Base-by-base conservation (phyloP, 129 eudicot genomes). In the Tanacetum coccineum region DNA sequence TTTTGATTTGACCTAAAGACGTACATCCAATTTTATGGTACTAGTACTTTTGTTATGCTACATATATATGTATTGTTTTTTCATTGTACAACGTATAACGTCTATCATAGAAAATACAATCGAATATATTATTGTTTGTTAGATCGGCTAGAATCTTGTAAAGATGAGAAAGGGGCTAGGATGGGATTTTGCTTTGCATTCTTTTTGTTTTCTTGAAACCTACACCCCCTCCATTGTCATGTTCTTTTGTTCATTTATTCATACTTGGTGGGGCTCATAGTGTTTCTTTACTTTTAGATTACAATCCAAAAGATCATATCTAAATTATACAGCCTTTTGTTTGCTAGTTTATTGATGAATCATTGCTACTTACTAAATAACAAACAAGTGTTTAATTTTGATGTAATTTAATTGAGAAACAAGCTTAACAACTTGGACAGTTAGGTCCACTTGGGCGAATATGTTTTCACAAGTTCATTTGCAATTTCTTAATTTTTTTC, bases 151-250 rank as follows among this genome's bases (percentile, higher is more conserved):
- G 67, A 74, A 74, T 74, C 79, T 74, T 74, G 68, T 66, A 59
- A 74, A 70, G 59, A 59, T 58, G n/a, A n/a, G n/a, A n/a, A n/a
- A n/a, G n/a, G n/a, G n/a, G n/a, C 15, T 62, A 42, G 20, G 70
- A 57, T 56, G 40, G 66, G 61, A 66, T 55, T 58, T 74, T 74
- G 73, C 68, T 66, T 74, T 66, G 73, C 78, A 9, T 66, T 66
- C 73, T 57, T 74, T 74, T 74, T 74, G 79, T 74, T 74, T 74
- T 74, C 67, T 74, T 66, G 79, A 47, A 58, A 74, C 73, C 72
- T 59, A 21, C 67, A 74, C 73, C 73, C 54, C 54, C 72, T 55
- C 72, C 72, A 65, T 59, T 65, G 67, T 21, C 79, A 74, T 74
- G 53, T 74, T 74, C 67, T 61, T 36, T 49, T 71, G 60, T 51